Percentiles rank a stretch among this genome's conserved stretches.
phyloP scores from a whole-genome alignment of 2,329 filamentous ascomycete genomes.

The Colletotrichum falcatum region DNA sequence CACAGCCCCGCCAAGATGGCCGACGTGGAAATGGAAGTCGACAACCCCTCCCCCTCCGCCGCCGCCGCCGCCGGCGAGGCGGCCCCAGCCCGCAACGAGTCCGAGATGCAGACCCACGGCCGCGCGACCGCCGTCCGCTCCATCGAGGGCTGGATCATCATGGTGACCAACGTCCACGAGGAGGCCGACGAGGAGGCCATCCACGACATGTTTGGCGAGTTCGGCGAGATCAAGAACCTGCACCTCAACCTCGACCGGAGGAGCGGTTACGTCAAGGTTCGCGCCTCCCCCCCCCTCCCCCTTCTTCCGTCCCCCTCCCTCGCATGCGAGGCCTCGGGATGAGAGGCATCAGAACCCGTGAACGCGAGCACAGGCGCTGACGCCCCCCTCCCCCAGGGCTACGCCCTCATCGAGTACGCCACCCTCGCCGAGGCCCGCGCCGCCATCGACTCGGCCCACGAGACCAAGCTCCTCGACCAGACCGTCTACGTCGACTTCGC shows the following conservation, averaged over 20 bases:
- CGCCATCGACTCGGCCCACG: slow-evolving; percentile 84
- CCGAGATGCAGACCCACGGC: slow-evolving; percentile 77
- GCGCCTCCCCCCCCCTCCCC: neutral
- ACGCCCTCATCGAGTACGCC: slow-evolving; percentile 86
- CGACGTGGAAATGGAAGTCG: slow-evolving; percentile 71
- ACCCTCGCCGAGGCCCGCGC: slow-evolving; percentile 82
- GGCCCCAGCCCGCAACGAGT: slow-evolving; percentile 62
- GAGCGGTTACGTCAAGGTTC: slow-evolving; percentile 88
- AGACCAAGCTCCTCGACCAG: slow-evolving; percentile 83
- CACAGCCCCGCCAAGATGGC: slow-evolving; percentile 55
- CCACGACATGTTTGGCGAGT: slow-evolving; percentile 85
- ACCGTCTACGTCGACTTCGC: slow-evolving; percentile 86
- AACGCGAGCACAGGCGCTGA: neutral
- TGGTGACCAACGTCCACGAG: slow-evolving; percentile 89
- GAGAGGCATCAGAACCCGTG: too few species aligned
- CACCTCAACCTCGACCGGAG: slow-evolving; percentile 85
- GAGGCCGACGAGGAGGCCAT: slow-evolving; percentile 87
- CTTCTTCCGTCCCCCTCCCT: neutral
- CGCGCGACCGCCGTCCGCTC: slow-evolving; percentile 86
- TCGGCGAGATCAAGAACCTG: slow-evolving; percentile 87
- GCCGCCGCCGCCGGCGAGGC: slow-evolving; percentile 47
- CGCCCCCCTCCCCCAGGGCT: slow-evolving; percentile 67
- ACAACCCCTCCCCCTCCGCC: slow-evolving; percentile 53
- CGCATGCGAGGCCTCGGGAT: neutral
- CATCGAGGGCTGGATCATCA: slow-evolving; percentile 90